These are phyloP conservation scores for Obba rivulosa DNA, from an alignment of 768 basidiomycete genomes.

Conservation along the genomic window DNA sequence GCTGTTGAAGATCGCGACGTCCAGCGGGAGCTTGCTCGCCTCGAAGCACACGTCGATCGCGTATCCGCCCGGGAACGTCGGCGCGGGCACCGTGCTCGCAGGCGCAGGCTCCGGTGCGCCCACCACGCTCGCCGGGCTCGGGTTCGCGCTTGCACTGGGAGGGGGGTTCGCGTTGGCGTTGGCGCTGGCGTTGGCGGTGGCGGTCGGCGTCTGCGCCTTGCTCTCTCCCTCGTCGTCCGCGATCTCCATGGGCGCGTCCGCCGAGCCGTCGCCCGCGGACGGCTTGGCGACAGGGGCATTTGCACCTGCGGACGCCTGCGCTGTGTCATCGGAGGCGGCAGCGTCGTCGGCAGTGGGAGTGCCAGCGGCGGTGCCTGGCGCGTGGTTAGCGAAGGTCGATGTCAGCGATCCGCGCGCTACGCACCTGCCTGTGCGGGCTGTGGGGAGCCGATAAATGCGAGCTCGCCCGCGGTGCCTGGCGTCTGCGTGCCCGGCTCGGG, in stretches of 20 bases:
- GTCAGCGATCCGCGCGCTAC: neutral
- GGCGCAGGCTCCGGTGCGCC: conserved; percentile 12
- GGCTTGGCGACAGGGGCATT: neutral
- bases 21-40: conserved; percentile 85
- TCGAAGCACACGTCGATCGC: conserved; percentile 78
- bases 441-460: conserved; percentile 5
- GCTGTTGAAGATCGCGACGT: conserved; percentile 91
- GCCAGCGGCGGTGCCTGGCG: conserved; percentile 3
- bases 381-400: neutral
- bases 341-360: conserved; percentile 10
- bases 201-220: conserved; percentile 13
- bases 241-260: conserved; percentile 36
- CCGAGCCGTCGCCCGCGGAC: conserved; percentile 13
- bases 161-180: neutral
- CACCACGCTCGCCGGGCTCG: conserved; percentile 23
- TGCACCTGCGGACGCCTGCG: no score
- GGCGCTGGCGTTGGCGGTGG: conserved; percentile 8
- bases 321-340: neutral
- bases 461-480: conserved; percentile 12
- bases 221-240: conserved; percentile 34
- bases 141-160: conserved; percentile 35
- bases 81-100: conserved; percentile 16
- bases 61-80: conserved; percentile 35
- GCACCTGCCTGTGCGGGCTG: conserved; percentile 5
- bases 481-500: conserved; percentile 18